Conservation (phyloP, 257 asterid species). For the Salvia miltiorrhiza region DNA sequence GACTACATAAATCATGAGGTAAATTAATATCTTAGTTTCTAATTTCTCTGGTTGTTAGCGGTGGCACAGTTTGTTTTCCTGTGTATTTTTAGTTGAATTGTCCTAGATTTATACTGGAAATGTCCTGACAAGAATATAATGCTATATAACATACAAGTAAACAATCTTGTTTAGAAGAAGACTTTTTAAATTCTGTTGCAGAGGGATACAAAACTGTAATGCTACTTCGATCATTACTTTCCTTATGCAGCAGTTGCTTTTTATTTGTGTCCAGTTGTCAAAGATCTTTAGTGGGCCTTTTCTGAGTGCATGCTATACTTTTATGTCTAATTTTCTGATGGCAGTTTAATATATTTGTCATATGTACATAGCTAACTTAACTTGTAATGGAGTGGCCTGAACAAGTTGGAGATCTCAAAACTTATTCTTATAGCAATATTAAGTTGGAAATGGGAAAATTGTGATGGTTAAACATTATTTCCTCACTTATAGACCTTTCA, state of each 20-base stretch:
- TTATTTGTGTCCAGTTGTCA: constrained; percentile 13
- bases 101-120: neutral
- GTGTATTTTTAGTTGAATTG: constrained; percentile 3
- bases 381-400: neutral
- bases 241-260: neutral
- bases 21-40: constrained; percentile 18
- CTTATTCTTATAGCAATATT: neutral
- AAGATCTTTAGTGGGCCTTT: neutral
- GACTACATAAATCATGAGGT: constrained; percentile 94
- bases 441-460: constrained; percentile 6
- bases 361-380: neutral
- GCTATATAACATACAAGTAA: neutral
- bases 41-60: constrained; percentile 9
- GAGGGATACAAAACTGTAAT: neutral
- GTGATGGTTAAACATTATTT: neutral
- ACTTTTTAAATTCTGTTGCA: neutral
- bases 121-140: constrained; percentile 10
- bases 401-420: constrained; percentile 10
- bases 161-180: neutral
- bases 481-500: neutral
- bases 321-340: neutral
- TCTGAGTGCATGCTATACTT: neutral
- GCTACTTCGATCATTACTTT: neutral
- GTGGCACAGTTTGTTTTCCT: constrained; percentile 9
- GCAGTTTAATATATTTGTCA: neutral